A percentile compares a stretch with the other conserved stretches of the same genome.
Evolutionary conservation across 2,329 filamentous ascomycete genomes (phyloP).

Genomic region (Pseudohalonectria lignicola): DNA sequence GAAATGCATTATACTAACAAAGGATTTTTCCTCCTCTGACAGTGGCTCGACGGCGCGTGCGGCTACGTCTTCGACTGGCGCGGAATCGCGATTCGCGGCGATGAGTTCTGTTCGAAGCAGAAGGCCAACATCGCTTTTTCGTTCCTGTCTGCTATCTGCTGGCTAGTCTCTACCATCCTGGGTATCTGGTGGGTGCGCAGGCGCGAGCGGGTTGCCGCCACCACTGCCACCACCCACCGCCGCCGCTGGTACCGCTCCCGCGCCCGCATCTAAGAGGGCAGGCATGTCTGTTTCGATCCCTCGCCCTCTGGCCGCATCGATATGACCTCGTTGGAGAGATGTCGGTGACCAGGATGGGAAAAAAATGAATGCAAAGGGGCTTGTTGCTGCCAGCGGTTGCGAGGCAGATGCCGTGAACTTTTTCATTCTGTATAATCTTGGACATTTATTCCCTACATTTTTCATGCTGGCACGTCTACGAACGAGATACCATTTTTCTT

Average conservation of each 20-base stretch:
- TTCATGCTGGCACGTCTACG: background rate
- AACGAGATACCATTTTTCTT: conserved; percentile 1
- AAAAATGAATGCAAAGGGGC: too few species aligned
- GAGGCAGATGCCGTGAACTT: too few species aligned
- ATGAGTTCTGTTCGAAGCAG: conserved; percentile 52
- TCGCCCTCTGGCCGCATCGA: too few species aligned
- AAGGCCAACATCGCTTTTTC: conserved; percentile 62
- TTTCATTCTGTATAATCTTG: too few species aligned
- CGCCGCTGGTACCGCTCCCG: conserved; percentile 29
- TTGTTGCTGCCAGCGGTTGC: too few species aligned
- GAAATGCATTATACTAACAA: too few species aligned
- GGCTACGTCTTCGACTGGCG: conserved; percentile 50
- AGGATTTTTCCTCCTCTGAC: too few species aligned
- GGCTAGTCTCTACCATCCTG: conserved; percentile 54
- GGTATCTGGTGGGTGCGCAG: conserved; percentile 42
- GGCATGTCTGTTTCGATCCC: too few species aligned
- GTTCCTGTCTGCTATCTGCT: conserved; percentile 61
- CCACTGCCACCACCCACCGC: conserved; percentile 12
- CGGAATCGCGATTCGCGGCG: conserved; percentile 34
- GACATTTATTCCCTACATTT: background rate
- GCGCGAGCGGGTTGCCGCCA: conserved; percentile 16
- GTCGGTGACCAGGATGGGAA: too few species aligned
- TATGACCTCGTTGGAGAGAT: too few species aligned
- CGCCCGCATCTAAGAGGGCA: conserved; percentile 27
- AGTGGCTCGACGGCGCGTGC: conserved; percentile 36